phyloP scores from a whole-genome alignment of 1,139 yeast genomes.

The Yarrowia galli region DNA sequence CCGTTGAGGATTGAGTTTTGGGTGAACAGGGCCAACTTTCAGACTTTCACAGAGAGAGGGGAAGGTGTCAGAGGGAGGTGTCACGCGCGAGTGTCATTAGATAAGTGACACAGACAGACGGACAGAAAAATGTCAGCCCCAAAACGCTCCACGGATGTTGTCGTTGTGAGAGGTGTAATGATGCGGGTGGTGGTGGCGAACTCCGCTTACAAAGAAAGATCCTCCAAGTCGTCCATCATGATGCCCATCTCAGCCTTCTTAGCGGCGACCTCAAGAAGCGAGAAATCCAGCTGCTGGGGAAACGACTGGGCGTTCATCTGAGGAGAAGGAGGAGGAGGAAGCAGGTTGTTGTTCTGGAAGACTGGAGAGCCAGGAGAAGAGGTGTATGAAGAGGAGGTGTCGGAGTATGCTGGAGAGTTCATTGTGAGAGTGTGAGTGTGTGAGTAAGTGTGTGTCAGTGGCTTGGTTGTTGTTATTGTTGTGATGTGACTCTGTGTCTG shows the following conservation, averaged over 20 bases:
- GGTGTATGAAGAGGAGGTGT: conserved; percentile 1
- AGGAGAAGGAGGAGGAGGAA: conserved; percentile 37
- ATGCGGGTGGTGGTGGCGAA: not conserved
- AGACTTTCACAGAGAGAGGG: too few species aligned
- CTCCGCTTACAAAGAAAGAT: conserved; percentile 1
- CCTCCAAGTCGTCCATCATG: conserved; percentile 37
- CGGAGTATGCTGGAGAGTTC: conserved; percentile 39
- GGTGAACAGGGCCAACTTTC: too few species aligned
- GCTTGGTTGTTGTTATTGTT: not conserved
- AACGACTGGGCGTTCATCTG: conserved; percentile 25
- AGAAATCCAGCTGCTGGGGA: conserved; percentile 33
- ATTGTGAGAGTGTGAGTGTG: not conserved
- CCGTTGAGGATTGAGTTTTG: conserved; percentile 27
- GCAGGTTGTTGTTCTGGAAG: conserved; percentile 4
- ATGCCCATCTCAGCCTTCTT: conserved; percentile 34
- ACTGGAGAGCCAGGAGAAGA: conserved; percentile 24
- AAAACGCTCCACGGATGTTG: too few species aligned
- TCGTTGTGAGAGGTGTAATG: too few species aligned
- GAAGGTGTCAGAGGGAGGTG: not conserved
- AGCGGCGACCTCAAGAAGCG: conserved; percentile 31
- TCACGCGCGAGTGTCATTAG: too few species aligned
- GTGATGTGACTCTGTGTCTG: not conserved
- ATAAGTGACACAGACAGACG: too few species aligned
- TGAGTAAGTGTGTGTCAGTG: not conserved
- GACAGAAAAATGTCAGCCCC: too few species aligned